Base-by-base conservation (phyloP, 331 rosid genomes). In the Rhamnella rubrinervis region DNA sequence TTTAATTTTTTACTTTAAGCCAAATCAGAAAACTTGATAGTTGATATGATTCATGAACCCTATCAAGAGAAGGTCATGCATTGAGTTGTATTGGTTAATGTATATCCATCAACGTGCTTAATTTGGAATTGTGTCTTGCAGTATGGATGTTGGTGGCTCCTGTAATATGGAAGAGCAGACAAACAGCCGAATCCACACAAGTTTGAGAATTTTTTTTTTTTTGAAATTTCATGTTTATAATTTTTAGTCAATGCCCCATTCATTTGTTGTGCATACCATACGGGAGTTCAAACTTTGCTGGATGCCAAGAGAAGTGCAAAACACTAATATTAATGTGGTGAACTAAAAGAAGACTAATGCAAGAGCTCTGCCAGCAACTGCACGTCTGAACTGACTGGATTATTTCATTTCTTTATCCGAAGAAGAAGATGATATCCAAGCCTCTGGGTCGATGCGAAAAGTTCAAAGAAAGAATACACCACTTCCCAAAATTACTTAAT, bases 131-230 rank as follows among this genome's bases (percentile, higher is more conserved):
- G 20, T 83, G 59, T 67, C 31, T 82, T 56, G 75, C 87, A 95
- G 99, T 91, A 35, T 95, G 99, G 99, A 86, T 91, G 85, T 75
- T 86, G 77, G 68, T 95, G 71, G 90, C 96, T 80, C 97, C 96
- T 50, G 69, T 87, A 60, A 38, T 95, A 78, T 83, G 89, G 95
- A 86, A 85, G 71, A 58, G 70, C 67, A 86, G 83, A 71, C 75
- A 89, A 12, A 62, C 70, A 68, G 60, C 35, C 53, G 85, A 78
- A 65, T 77, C 96, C 4, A 58, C 83, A 58, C 83, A 73, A 83
- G 31, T n/a, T 57, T 2, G 13, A 12, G 53, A 31, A 31, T 3
- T 31, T 31, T 2, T 26, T 31, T 31, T 31, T 3, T 31, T 31
- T 31, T 31, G 5, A 3, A 47, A 19, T 65, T 49, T 17, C 21